Conservation (phyloP, 148 eudicot genomes). For the Vaccinium darrowii region DNA sequence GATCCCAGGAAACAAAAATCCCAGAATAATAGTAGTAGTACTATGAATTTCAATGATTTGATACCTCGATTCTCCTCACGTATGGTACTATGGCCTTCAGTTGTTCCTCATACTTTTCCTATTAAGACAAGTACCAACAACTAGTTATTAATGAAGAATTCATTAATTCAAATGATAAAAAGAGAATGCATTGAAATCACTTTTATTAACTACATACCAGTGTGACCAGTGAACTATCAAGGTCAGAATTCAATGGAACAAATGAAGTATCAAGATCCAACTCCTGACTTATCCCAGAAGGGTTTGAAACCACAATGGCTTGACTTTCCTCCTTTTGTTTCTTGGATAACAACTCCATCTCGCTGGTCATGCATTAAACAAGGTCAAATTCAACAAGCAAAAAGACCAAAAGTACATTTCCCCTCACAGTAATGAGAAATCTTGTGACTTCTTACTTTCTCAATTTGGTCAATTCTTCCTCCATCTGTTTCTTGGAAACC, state of each 20-base stretch:
- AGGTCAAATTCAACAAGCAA: not conserved
- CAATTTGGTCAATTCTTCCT: constrained; percentile 32
- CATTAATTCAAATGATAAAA: not conserved
- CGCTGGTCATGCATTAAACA: constrained; percentile 34
- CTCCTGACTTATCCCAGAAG: constrained; percentile 13
- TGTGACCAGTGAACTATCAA: constrained; percentile 17
- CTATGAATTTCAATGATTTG: not conserved
- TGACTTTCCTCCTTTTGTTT: constrained; percentile 30
- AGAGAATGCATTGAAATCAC: not conserved
- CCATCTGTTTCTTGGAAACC: constrained; percentile 29
- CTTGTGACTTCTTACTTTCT: constrained; percentile 34
- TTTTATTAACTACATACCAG: constrained; percentile 16
- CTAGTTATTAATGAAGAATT: not conserved
- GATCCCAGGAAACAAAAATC: not conserved
- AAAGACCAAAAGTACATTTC: not conserved
- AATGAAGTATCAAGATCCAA: constrained; percentile 21
- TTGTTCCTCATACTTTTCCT: constrained; percentile 40
- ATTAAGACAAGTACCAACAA: not conserved
- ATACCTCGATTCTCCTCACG: constrained; percentile 37
- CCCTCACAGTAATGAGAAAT: not conserved
- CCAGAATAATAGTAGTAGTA: not conserved
- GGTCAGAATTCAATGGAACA: constrained; percentile 11
- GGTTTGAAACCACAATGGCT: constrained; percentile 23
- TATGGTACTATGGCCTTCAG: constrained; percentile 28
- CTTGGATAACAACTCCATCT: constrained; percentile 33